Evolutionary conservation across 208 protist genomes (phyloP).

Genomic region (Lotmaria passim): DNA sequence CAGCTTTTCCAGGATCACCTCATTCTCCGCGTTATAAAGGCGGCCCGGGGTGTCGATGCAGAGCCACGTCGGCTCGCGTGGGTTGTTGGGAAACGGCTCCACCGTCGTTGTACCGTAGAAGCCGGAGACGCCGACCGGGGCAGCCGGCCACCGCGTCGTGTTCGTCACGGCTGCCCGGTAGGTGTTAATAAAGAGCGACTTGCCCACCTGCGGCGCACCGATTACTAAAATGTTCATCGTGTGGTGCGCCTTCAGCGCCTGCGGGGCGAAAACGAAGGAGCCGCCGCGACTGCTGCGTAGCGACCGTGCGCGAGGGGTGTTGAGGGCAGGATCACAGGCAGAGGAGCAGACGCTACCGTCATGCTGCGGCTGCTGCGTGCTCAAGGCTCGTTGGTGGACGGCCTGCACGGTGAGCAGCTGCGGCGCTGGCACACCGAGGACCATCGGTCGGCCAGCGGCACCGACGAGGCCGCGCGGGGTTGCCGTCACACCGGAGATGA

Average conservation of each 20-base stretch:
- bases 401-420: slow-evolving; percentile 7
- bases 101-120: slow-evolving; percentile 80
- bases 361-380: slow-evolving; percentile 10
- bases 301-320: slow-evolving; percentile 16
- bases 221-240: slow-evolving; percentile 82
- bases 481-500: neutral
- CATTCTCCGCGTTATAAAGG: slow-evolving; percentile 51
- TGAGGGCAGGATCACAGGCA: neutral
- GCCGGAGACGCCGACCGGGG: slow-evolving; percentile 78
- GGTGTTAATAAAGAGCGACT: slow-evolving; percentile 81
- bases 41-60: slow-evolving; percentile 85
- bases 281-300: slow-evolving; percentile 29
- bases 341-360: slow-evolving; percentile 5
- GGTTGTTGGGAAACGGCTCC: slow-evolving; percentile 74
- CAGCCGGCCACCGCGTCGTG: slow-evolving; percentile 71
- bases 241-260: slow-evolving; percentile 11
- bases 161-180: slow-evolving; percentile 68
- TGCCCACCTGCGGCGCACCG: slow-evolving; percentile 78
- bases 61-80: slow-evolving; percentile 67
- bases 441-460: neutral
- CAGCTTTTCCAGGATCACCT: slow-evolving; percentile 52
- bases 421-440: slow-evolving; percentile 4
- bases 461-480: neutral
- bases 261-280: slow-evolving; percentile 31
- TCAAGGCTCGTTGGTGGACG: slow-evolving; percentile 13